Evolutionary conservation across 257 asterid genomes (phyloP), one percentile per base, ranked within the genome.

Genomic region (Solanum commersonii): DNA sequence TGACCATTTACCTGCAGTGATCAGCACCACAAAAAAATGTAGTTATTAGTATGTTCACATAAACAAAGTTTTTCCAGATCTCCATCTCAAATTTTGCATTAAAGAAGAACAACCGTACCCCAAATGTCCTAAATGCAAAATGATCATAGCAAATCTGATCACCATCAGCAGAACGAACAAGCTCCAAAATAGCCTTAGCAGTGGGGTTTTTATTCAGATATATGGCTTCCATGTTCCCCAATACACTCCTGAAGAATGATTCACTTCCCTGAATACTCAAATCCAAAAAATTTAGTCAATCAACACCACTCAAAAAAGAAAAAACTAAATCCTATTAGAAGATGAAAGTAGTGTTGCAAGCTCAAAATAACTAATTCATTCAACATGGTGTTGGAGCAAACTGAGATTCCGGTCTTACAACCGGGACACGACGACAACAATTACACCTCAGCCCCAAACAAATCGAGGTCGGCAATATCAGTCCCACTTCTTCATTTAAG

Each of bases 81-180:
- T 8, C 18, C 29, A 65, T 65, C 12, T 38, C 8, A 60, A 34
- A 10, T 68, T 59, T 35, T 68, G 27, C 5, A 68, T 40, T 40
- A 20, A 74, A 83, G 70, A 49, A 83, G 70, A 88, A 68, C 14
- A 6, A 25, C 25, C 13, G 35, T 91, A 97, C 99, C 95, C 98
- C 99, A 84, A 96, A 96, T 0, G 98, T 95, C 90, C 98, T 89
- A 82, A 93, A 97, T 81, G 99, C 98, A 59, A 96, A 92, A 90
- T 97, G 99, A 92, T 97, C 99, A 83, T 97, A 96, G 89, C 95
- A 96, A 86, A 96, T 93, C 56, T 85, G 94, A 87, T 94, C 94
- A 46, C 88, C 93, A 84, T 92, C 98, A 60, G 83, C 93, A 1
- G 99, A 95, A 85, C 87, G 92, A 90, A 97, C 95, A 46, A 94